Evolutionary conservation across 169 alveolate genomes (phyloP).

Genomic region (Neospora caninum): DNA sequence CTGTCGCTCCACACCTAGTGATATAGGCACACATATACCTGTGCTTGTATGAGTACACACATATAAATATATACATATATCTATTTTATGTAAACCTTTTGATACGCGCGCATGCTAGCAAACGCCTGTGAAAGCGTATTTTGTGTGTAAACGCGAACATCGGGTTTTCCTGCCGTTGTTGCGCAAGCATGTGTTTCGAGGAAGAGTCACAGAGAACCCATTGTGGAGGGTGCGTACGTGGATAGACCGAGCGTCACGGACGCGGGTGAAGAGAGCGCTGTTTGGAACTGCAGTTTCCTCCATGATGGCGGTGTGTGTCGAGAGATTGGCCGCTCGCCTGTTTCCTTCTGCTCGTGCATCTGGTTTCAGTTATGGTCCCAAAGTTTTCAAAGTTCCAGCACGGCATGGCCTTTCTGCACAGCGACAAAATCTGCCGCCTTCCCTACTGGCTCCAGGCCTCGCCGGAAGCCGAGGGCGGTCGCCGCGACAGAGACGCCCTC

Average conservation of each 20-base stretch:
- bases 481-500: no score
- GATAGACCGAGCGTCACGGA: no score
- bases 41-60: not conserved
- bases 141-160: no score
- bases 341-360: constrained; percentile 13
- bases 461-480: constrained; percentile 21
- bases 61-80: not conserved
- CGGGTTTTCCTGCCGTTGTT: no score
- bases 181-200: no score
- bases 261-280: no score
- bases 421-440: constrained; percentile 61
- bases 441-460: constrained; percentile 61
- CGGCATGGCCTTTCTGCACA: constrained; percentile 77
- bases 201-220: no score
- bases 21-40: not conserved
- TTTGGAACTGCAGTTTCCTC: no score
- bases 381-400: constrained; percentile 76
- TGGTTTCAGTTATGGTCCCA: constrained; percentile 68
- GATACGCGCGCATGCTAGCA: not conserved
- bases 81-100: not conserved
- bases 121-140: no score
- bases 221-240: no score
- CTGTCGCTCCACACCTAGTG: no score
- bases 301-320: no score
- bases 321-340: not conserved